Evolutionary conservation across 192 early-diverging fungal species (phyloP).

Genomic region (Borealophlyctis nickersoniae): DNA sequence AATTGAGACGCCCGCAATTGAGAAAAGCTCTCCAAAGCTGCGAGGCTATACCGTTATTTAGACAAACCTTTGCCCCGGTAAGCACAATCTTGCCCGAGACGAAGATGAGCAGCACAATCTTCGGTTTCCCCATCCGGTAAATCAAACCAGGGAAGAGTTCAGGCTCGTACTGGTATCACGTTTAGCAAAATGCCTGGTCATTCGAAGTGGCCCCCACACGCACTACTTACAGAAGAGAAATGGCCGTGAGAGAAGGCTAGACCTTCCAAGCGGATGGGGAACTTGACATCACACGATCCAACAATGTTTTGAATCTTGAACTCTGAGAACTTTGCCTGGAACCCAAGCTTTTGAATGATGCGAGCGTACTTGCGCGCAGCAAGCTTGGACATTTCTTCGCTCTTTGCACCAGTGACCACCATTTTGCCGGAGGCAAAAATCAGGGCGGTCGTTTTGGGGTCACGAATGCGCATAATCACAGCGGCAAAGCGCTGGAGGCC

Average conservation of each 20-base stretch:
- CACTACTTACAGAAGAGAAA: slow-evolving; percentile 76
- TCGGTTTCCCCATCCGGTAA: slow-evolving; percentile 98
- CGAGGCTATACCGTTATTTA: not conserved
- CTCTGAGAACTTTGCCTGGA: slow-evolving; percentile 95
- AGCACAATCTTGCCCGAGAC: slow-evolving; percentile 99
- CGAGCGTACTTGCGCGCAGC: slow-evolving; percentile 98
- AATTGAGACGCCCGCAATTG: slow-evolving; percentile 1
- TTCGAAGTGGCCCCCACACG: too few relatives aligned
- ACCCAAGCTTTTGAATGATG: slow-evolving; percentile 98
- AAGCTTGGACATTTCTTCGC: slow-evolving; percentile 94
- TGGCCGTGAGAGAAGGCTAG: slow-evolving; percentile 89
- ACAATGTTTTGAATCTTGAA: slow-evolving; percentile 99
- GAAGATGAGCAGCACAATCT: slow-evolving; percentile 98
- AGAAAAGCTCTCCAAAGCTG: slow-evolving; percentile 3
- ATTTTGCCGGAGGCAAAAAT: slow-evolving; percentile 99
- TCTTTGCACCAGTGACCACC: slow-evolving; percentile 98
- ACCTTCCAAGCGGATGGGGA: slow-evolving; percentile 97
- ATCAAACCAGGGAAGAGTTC: slow-evolving; percentile 99
- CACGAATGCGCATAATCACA: slow-evolving; percentile 99
- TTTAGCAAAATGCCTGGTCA: not conserved
- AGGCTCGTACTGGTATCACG: slow-evolving; percentile 86
- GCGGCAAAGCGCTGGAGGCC: slow-evolving; percentile 99
- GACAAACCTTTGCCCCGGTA: slow-evolving; percentile 88
- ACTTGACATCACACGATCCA: slow-evolving; percentile 98
- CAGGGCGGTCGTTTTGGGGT: slow-evolving; percentile 97